Percentiles rank a stretch among this genome's conserved stretches.
Conservation (phyloP, 768 basidiomycete species). For the Tulasnella sp. region DNA sequence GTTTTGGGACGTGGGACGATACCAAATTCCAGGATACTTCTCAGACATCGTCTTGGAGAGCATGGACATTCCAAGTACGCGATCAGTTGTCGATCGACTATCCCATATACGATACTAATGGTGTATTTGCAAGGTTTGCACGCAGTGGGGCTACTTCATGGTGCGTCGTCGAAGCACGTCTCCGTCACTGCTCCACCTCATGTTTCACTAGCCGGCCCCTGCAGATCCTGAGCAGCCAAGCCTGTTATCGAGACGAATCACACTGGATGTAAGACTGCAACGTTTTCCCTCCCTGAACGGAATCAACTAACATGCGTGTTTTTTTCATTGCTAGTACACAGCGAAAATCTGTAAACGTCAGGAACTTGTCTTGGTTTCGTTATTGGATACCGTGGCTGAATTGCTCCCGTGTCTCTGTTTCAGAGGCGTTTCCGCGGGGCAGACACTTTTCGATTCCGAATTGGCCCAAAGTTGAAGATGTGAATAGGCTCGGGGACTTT, state of each 20-base stretch:
- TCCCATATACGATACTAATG: background rate
- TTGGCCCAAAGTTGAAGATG: constrained; percentile 65
- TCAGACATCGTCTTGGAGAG: constrained; percentile 64
- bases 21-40: constrained; percentile 46
- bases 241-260: constrained; percentile 57
- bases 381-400: background rate
- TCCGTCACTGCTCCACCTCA: background rate
- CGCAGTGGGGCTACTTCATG: constrained; percentile 90
- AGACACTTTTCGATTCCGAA: constrained; percentile 56
- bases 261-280: constrained; percentile 3
- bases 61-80: constrained; percentile 74
- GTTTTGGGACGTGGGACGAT: constrained; percentile 76
- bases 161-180: constrained; percentile 30
- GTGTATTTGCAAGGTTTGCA: constrained; percentile 43
- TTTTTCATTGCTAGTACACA: constrained; percentile 9
- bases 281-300: background rate
- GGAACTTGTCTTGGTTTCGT: background rate
- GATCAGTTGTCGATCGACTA: background rate
- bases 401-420: background rate
- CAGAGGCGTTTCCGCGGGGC: constrained; percentile 65
- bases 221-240: constrained; percentile 55
- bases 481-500: constrained; percentile 79
- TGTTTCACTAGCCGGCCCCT: constrained; percentile 47
- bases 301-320: no score
- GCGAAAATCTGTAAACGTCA: constrained; percentile 3